These are phyloP conservation scores for Chaetomium fimeti DNA, from an alignment of 495 filamentous ascomycete genomes.

Conservation along the genomic window DNA sequence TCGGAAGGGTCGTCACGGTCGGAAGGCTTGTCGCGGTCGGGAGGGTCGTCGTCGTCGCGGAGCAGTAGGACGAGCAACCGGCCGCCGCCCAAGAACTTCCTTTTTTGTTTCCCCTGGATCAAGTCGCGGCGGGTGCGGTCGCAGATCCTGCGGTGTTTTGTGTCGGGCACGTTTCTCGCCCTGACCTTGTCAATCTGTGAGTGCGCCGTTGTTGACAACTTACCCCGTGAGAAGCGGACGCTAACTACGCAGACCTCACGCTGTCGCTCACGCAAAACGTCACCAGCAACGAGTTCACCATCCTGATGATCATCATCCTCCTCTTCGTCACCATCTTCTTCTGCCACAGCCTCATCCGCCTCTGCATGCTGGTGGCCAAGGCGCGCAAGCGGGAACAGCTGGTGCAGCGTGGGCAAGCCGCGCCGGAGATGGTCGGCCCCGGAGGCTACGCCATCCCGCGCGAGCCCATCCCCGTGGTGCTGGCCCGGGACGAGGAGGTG, in stretches of 20 bases:
- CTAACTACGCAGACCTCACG: constrained; percentile 57
- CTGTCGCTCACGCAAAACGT: constrained; percentile 61
- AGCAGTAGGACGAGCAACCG: constrained; percentile 6
- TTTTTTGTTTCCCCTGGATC: constrained; percentile 54
- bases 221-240: constrained; percentile 2
- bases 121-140: constrained; percentile 52
- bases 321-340: constrained; percentile 72
- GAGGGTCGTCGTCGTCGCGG: background rate
- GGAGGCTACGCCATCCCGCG: constrained; percentile 60
- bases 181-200: constrained; percentile 60
- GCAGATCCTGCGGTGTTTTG: constrained; percentile 58
- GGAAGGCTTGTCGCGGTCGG: background rate
- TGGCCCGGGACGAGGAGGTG: constrained; percentile 62
- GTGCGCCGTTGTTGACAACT: constrained; percentile 24
- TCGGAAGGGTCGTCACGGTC: no score
- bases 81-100: constrained; percentile 42
- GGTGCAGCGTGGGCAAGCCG: background rate
- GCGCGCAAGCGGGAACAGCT: constrained; percentile 30
- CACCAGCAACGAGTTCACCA: constrained; percentile 62
- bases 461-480: constrained; percentile 60
- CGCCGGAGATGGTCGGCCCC: constrained; percentile 47
- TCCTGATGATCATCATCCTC: constrained; percentile 74
- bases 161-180: constrained; percentile 55
- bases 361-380: constrained; percentile 61
- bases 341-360: constrained; percentile 69